A percentile compares a stretch with the other conserved stretches of the same genome.
phyloP scores from a whole-genome alignment of 202 grass and related monocot genomes.

The Brachypodium distachyon region DNA sequence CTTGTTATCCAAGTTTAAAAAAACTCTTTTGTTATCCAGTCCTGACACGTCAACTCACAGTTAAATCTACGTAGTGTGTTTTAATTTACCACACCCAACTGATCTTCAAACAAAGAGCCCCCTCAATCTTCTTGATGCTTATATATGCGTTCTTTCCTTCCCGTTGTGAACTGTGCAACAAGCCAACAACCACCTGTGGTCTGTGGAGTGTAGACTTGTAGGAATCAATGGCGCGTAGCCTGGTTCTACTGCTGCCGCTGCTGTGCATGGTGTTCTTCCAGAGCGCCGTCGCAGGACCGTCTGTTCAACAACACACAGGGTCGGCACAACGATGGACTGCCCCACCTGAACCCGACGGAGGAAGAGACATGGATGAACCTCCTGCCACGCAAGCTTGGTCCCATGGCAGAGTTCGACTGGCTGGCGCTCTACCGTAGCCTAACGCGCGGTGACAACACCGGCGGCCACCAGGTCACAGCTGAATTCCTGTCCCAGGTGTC shows the following conservation, averaged over 20 bases:
- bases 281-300: conserved; percentile 13
- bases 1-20: not conserved
- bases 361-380: conserved; percentile 60
- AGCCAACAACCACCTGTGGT: not conserved
- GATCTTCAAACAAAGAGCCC: not conserved
- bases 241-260: not conserved
- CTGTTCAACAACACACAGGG: conserved; percentile 22
- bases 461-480: not conserved
- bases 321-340: conserved; percentile 20
- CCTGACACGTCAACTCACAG: not conserved
- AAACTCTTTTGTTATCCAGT: too few species aligned
- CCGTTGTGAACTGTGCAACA: not conserved
- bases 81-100: not conserved
- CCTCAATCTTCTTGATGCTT: not conserved
- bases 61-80: not conserved
- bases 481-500: conserved; percentile 35
- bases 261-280: not conserved
- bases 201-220: not conserved
- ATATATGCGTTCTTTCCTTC: not conserved
- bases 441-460: not conserved
- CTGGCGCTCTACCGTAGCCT: conserved; percentile 53
- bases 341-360: conserved; percentile 48
- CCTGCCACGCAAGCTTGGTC: conserved; percentile 29
- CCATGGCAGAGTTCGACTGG: conserved; percentile 40
- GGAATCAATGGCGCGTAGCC: not conserved